Base-by-base conservation (phyloP, 805 yeast genomes). In the Yarrowia hollandica region DNA sequence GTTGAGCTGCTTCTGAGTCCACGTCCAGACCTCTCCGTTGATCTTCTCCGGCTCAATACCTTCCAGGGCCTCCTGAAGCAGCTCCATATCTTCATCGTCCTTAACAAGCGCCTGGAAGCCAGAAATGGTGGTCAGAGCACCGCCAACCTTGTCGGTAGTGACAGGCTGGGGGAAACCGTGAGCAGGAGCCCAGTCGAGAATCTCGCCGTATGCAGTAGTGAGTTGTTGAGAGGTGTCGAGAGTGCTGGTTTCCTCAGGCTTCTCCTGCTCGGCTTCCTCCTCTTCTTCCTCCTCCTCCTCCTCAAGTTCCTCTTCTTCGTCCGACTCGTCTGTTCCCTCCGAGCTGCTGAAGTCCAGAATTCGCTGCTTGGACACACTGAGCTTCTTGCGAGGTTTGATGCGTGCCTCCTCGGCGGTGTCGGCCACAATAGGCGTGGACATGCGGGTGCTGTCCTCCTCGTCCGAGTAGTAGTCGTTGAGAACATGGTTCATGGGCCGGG, bases 31-130 rank as follows among this genome's bases (percentile, higher is more conserved):
- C 9, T 77, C 76, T 4, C 79, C 66, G 65, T 79, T 65, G 23
- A 65, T 76, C 16, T 67, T 71, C 21, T 71, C 69, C 37, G 66
- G 65, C 19, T 57, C 62, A 11, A 65, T 55, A 5, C 66, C 68
- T 5, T 66, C 62, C 10, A 84, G 69, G 0, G 82, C 74, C 59
- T 77, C 75, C 58, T 75, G 75, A 18, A 88, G 77, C 15, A 86
- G 67, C 33, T 67, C 69, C 48, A 83, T 72, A 69, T 90, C 97
- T 68, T 91, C 96, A 1, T 81, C 82, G 67, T 90, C 96, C 64
- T 81, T 82, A 5, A 90, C 71, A 2, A 82, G 60, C 1, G 70
- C 67, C 62, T 85, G 86, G 2, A 88, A 63, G 16, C 75, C 75
- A 5, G 72, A 74, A 19, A 90, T 65, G 42, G 80, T 82, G 30